These are phyloP conservation scores for Symbiotaphrina buchneri DNA, from an alignment of 495 filamentous ascomycete genomes.

Conservation along the genomic window DNA sequence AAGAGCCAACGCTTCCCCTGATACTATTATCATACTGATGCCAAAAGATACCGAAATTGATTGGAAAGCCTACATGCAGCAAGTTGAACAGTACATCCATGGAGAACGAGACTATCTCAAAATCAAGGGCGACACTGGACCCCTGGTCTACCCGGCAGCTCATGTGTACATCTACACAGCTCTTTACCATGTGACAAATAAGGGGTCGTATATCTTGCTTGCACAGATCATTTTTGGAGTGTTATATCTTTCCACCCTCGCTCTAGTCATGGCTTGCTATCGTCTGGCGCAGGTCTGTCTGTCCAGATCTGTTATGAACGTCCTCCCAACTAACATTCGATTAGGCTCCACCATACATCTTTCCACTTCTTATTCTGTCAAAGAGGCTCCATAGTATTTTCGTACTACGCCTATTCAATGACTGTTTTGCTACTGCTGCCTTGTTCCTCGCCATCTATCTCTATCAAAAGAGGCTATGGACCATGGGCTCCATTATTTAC, in stretches of 20 bases:
- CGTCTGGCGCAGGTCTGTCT: slow-evolving; percentile 44
- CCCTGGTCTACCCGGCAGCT: slow-evolving; percentile 79
- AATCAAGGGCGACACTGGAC: slow-evolving; percentile 76
- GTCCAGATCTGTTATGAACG: neutral
- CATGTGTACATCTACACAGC: slow-evolving; percentile 80
- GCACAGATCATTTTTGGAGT: slow-evolving; percentile 64
- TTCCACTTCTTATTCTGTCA: slow-evolving; percentile 70
- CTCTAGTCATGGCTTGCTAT: slow-evolving; percentile 65
- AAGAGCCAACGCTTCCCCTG: slow-evolving; percentile 11
- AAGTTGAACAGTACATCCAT: slow-evolving; percentile 50
- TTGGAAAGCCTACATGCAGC: slow-evolving; percentile 93
- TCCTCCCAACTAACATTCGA: neutral
- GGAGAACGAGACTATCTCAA: slow-evolving; percentile 77
- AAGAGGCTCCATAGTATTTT: slow-evolving; percentile 90
- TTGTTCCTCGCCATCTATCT: slow-evolving; percentile 62
- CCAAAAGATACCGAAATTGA: slow-evolving; percentile 87
- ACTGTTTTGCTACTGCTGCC: slow-evolving; percentile 63
- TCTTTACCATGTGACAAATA: slow-evolving; percentile 55
- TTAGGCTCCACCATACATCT: slow-evolving; percentile 69
- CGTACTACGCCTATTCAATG: slow-evolving; percentile 84
- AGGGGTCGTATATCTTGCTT: slow-evolving; percentile 50
- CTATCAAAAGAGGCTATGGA: slow-evolving; percentile 51
- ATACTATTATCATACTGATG: slow-evolving; percentile 1
- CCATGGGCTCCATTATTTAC: slow-evolving; percentile 45
- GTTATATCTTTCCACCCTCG: slow-evolving; percentile 54